phyloP scores from a whole-genome alignment of 2,329 filamentous ascomycete species.

The Cercospora berteroae region DNA sequence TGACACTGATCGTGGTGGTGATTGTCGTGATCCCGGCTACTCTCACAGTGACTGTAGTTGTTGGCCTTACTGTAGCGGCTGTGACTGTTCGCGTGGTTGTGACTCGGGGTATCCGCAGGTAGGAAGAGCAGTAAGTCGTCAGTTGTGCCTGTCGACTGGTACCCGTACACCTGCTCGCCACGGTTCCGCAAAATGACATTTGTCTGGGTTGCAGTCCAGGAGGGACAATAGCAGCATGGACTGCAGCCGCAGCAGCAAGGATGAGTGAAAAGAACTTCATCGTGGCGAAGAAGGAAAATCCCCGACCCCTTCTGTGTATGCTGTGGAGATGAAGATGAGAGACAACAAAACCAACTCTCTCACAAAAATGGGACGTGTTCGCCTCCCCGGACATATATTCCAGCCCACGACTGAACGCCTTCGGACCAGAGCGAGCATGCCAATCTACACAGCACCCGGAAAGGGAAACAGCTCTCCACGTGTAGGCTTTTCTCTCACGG shows the following conservation, averaged over 20 bases:
- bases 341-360: background rate
- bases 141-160: background rate
- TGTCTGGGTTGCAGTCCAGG: background rate
- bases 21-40: background rate
- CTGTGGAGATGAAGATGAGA: background rate
- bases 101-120: background rate
- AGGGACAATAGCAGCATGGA: background rate
- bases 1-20: background rate
- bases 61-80: background rate
- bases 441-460: background rate
- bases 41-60: background rate
- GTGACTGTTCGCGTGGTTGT: slow-evolving; percentile 5
- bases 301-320: background rate
- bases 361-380: background rate
- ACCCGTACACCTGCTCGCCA: slow-evolving; percentile 3
- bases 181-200: background rate
- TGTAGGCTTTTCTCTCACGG: background rate
- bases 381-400: background rate
- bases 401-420: background rate
- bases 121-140: slow-evolving; percentile 7
- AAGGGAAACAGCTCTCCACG: background rate
- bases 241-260: slow-evolving; percentile 5
- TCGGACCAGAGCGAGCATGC: background rate
- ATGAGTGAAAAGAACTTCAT: slow-evolving; percentile 6
- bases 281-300: background rate